Evolutionary conservation across 371 early-diverging fungal genomes (phyloP), one percentile per base, ranked within the genome.

Genomic region (Zopfochytrium polystomum): DNA sequence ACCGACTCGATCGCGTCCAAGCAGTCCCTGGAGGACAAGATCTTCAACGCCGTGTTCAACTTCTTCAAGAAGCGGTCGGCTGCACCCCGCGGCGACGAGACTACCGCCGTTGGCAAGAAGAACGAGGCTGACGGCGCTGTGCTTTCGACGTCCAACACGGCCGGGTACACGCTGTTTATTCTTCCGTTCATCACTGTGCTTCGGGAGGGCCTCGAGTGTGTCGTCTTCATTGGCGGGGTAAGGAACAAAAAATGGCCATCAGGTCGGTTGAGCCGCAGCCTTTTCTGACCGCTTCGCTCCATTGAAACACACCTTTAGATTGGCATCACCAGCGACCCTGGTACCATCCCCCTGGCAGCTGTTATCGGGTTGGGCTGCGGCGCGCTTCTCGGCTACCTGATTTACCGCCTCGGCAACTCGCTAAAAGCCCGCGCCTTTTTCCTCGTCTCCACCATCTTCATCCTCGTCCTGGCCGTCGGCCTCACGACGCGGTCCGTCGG

Each of bases 401-500:
- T 91, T 47, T 90, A 87, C 71, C 78, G 51, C 44, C 31, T 48
- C 52, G 89, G 89, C 5, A 80, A 80, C 59, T 66, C 79, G 25
- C 62, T 90, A 67, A 72, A 77, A 2, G 68, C 89, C 27, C 84
- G 83, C 51, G 80, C 75, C 69, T 91, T 91, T 75, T 91, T 91
- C 63, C 80, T 85, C 23, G 64, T 74, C 22, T 85, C 88, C 13
- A 86, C 90, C 0, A 77, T 81, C 48, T 56, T 90, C 33, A 72
- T 93, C 29, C 81, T 89, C 42, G 67, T 91, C 27, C 81, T 93
- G 29, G 85, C 89, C 48, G 88, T 87, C 44, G 93, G 92, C 31
- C 74, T 89, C 20, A 72, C 85, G 58, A 72, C 85, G 30, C 80
- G 72, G 45, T 68, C 77, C 11, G 82, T 87, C 45, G 77, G 82